phyloP scores from a whole-genome alignment of 2,329 filamentous ascomycete genomes.

The Xylaria multiplex region DNA sequence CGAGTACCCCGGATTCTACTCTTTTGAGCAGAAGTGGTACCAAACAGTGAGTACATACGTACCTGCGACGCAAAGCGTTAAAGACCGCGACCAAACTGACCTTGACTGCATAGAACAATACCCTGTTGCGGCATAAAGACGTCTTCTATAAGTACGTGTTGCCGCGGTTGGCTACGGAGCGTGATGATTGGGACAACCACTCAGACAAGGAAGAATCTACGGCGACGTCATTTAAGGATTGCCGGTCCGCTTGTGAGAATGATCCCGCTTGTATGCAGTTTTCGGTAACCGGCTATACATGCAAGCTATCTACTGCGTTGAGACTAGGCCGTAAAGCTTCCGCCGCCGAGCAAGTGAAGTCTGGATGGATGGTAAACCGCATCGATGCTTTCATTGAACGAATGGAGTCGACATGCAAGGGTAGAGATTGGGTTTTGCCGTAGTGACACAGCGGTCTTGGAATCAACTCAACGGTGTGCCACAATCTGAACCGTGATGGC shows the following conservation, averaged over 20 bases:
- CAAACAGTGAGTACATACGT: slow-evolving; percentile 41
- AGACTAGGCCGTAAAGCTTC: slow-evolving; percentile 43
- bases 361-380: slow-evolving; percentile 49
- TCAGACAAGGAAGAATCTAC: slow-evolving; percentile 41
- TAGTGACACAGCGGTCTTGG: slow-evolving; percentile 18
- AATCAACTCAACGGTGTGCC: neutral
- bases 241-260: slow-evolving; percentile 43
- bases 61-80: neutral
- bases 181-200: slow-evolving; percentile 49
- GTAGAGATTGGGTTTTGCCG: slow-evolving; percentile 43
- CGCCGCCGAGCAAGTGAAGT: slow-evolving; percentile 38
- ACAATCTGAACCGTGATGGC: neutral
- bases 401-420: slow-evolving; percentile 43
- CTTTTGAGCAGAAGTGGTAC: slow-evolving; percentile 56
- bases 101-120: slow-evolving; percentile 38
- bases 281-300: slow-evolving; percentile 44
- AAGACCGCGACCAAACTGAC: slow-evolving; percentile 16
- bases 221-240: slow-evolving; percentile 42
- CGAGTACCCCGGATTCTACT: slow-evolving; percentile 56
- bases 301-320: slow-evolving; percentile 44
- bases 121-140: slow-evolving; percentile 46
- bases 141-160: slow-evolving; percentile 46
- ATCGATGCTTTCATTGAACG: slow-evolving; percentile 43
- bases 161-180: slow-evolving; percentile 41
- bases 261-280: slow-evolving; percentile 47